A percentile compares a stretch with the other conserved stretches of the same genome.
Evolutionary conservation across 169 alveolate genomes (phyloP).

Genomic region (Plasmodium malariae): DNA sequence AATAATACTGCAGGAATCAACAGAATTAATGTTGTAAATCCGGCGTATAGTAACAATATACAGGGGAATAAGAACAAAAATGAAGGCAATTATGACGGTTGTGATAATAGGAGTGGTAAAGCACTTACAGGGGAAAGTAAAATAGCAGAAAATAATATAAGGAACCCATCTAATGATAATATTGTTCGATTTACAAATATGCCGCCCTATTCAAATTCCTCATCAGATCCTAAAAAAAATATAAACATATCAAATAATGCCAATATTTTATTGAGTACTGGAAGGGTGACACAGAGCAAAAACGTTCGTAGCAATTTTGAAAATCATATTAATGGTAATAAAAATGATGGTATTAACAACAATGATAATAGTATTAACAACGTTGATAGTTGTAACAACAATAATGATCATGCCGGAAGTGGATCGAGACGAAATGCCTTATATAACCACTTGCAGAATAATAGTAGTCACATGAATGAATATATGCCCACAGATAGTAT

Average conservation of each 20-base stretch:
- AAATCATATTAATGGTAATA: conserved; percentile 19
- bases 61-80: not conserved
- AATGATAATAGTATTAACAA: conserved; percentile 13
- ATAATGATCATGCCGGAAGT: conserved; percentile 1
- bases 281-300: conserved; percentile 19
- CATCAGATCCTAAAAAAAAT: not conserved
- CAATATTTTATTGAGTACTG: not conserved
- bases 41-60: not conserved
- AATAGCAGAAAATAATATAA: not conserved
- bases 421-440: no score
- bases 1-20: not conserved
- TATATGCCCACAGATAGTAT: not conserved
- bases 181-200: not conserved
- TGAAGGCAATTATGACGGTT: not conserved
- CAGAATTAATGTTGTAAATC: not conserved
- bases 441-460: no score
- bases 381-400: conserved; percentile 26
- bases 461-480: not conserved
- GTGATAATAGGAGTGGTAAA: not conserved
- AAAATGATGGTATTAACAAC: not conserved
- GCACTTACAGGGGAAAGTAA: conserved; percentile 5
- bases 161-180: not conserved
- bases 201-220: not conserved
- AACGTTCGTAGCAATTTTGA: conserved; percentile 74
- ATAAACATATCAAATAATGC: not conserved